Evolutionary conservation across 1,139 yeast species (phyloP).

Genomic region (Yamadazyma membranifaciens): DNA sequence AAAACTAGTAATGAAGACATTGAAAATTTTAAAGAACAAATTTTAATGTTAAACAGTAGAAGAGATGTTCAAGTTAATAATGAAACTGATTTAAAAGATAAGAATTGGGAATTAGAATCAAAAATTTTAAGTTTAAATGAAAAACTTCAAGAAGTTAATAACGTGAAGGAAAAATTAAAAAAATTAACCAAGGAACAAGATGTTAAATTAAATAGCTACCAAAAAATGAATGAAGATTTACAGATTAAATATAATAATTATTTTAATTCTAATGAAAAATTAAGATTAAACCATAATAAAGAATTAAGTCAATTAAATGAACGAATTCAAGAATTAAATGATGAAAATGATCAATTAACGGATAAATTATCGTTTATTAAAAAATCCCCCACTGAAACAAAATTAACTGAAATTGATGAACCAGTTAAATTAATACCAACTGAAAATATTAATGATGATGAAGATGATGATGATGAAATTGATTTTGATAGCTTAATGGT

Average conservation of each 20-base stretch:
- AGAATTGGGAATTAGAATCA: constrained; percentile 77
- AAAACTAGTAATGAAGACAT: constrained; percentile 43
- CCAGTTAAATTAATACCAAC: constrained; percentile 16
- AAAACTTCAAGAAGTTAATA: constrained; percentile 30
- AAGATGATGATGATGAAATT: constrained; percentile 25
- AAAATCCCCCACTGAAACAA: constrained; percentile 2
- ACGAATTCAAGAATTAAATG: constrained; percentile 56
- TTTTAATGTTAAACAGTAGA: constrained; percentile 29
- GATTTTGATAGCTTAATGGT: constrained; percentile 37
- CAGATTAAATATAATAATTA: constrained; percentile 38
- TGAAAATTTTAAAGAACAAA: constrained; percentile 36
- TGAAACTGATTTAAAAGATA: constrained; percentile 59
- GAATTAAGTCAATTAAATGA: constrained; percentile 49
- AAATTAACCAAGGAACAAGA: constrained; percentile 32
- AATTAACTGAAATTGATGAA: constrained; percentile 9
- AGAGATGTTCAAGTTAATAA: constrained; percentile 29
- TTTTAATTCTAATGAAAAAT: constrained; percentile 32
- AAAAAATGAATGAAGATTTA: constrained; percentile 51
- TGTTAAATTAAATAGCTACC: constrained; percentile 26
- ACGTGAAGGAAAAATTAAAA: constrained; percentile 30
- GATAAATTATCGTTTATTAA: constrained; percentile 26
- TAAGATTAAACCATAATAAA: constrained; percentile 30
- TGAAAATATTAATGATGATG: constrained; percentile 10
- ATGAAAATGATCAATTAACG: constrained; percentile 60
- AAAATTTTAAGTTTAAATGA: constrained; percentile 51